These are phyloP conservation scores for Cyberlindnera misumaiensis DNA, from an alignment of 805 yeast genomes.

Conservation along the genomic window DNA sequence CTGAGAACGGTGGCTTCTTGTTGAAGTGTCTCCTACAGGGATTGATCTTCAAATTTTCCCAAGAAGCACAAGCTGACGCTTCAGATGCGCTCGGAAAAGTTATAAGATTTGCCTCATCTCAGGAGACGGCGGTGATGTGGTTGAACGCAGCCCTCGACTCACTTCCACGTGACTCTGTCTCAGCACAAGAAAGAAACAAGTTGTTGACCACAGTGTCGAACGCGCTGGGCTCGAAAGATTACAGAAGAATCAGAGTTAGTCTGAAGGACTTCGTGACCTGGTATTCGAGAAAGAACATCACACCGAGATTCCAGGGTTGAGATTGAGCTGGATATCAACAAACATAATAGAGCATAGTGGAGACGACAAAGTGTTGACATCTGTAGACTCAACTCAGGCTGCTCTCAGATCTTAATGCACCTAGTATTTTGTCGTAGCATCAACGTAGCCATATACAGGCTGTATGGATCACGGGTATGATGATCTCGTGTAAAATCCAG, in stretches of 20 bases:
- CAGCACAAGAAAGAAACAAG: slow-evolving; percentile 60
- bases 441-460: no score
- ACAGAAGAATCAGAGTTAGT: slow-evolving; percentile 63
- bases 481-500: no score
- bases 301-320: slow-evolving; percentile 29
- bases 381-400: no score
- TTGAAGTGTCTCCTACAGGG: slow-evolving; percentile 53
- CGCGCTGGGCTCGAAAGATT: slow-evolving; percentile 63
- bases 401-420: no score
- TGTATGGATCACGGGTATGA: no score
- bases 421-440: no score
- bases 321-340: neutral
- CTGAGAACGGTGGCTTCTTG: slow-evolving; percentile 49
- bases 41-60: slow-evolving; percentile 62
- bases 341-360: neutral
- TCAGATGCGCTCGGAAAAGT: slow-evolving; percentile 65
- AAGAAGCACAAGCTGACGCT: slow-evolving; percentile 65
- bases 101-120: slow-evolving; percentile 41
- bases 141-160: slow-evolving; percentile 44
- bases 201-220: slow-evolving; percentile 48
- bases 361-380: neutral
- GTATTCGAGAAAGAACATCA: slow-evolving; percentile 73
- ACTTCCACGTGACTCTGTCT: slow-evolving; percentile 59
- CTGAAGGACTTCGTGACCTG: slow-evolving; percentile 75
- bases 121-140: slow-evolving; percentile 45